Base-by-base conservation (phyloP, 2,329 filamentous ascomycete genomes). In the Fusarium liriodendri region DNA sequence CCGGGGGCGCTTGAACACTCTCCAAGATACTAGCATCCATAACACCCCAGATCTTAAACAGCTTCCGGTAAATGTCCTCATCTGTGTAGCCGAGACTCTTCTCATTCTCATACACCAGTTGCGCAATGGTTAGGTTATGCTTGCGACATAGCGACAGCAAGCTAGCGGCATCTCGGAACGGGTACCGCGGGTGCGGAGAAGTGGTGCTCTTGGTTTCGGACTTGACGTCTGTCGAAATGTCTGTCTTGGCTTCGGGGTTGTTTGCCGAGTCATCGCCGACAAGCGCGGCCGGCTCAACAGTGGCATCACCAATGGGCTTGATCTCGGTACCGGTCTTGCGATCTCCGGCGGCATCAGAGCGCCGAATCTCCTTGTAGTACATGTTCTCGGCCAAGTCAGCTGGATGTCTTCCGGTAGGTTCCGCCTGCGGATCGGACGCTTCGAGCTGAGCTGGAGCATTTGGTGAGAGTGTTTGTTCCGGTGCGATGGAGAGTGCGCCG, bases 21-120 rank as follows among this genome's bases (percentile, higher is more conserved):
- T 87, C 85, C 0, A 86, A 80, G 62, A 88, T 88, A 62, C 86
- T 87, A 20, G 84, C 81, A 62, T 88, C 86, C 86, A 88, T 88
- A 58, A 87, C 86, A 35, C 87, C 81, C 86, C 86, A 88, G 64
- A 87, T 87, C 37, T 83, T 82, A 67, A 85, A 83, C 13, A 87
- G 62, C 75, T 86, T 87, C n/a, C 82, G 76, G 62, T 82, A 81
- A 47, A 88, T 87, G 20, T 87, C 85, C 11, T 87, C 85, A 54
- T 88, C 85, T 0, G 84, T 85, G 64, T 87, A 87, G 10, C 86
- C 86, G 6, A 85, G 82, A 71, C 86, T 86, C 79, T 86, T 87
- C 69, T 88, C 86, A 62, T 88, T 88, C 76, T 88, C 86, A 66
- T 87, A 88, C 5, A 88, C 86, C 33, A 88, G 71, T 71, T 88